Evolutionary conservation across 352 stramenopile genomes (phyloP).

Genomic region (Phytophthora megakarya): DNA sequence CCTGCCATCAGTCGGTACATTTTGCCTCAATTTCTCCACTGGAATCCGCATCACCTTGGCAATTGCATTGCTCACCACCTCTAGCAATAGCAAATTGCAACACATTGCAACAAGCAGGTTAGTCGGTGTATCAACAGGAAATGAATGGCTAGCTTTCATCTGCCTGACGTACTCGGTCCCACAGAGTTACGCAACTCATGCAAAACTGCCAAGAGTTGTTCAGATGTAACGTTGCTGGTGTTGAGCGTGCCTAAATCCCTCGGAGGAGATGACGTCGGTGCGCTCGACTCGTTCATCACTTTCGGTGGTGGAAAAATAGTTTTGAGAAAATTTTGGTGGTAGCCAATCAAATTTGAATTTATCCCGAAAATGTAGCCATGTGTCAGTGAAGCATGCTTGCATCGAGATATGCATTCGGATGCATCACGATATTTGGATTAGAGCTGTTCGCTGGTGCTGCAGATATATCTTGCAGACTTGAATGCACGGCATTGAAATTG

Average conservation of each 20-base stretch:
- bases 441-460: background rate
- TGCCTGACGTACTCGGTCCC: slow-evolving; percentile 54
- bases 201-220: slow-evolving; percentile 71
- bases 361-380: slow-evolving; percentile 22
- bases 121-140: slow-evolving; percentile 14
- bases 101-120: slow-evolving; percentile 16
- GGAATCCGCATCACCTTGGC: slow-evolving; percentile 57
- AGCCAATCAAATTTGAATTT: slow-evolving; percentile 20
- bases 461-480: slow-evolving; percentile 3
- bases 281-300: slow-evolving; percentile 13
- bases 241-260: slow-evolving; percentile 37
- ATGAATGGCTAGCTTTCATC: slow-evolving; percentile 4
- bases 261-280: slow-evolving; percentile 2
- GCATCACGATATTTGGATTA: slow-evolving; percentile 33
- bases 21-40: slow-evolving; percentile 9
- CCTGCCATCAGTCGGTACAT: slow-evolving; percentile 1
- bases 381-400: slow-evolving; percentile 42
- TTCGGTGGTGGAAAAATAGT: slow-evolving; percentile 3
- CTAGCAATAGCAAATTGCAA: slow-evolving; percentile 36
- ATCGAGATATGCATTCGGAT: slow-evolving; percentile 65
- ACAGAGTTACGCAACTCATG: slow-evolving; percentile 61
- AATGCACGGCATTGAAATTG: background rate
- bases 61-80: slow-evolving; percentile 73
- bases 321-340: slow-evolving; percentile 10
- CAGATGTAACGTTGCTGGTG: slow-evolving; percentile 39